Conservation (phyloP, 208 protist genomes). For the Trypanosoma platydactyli region DNA sequence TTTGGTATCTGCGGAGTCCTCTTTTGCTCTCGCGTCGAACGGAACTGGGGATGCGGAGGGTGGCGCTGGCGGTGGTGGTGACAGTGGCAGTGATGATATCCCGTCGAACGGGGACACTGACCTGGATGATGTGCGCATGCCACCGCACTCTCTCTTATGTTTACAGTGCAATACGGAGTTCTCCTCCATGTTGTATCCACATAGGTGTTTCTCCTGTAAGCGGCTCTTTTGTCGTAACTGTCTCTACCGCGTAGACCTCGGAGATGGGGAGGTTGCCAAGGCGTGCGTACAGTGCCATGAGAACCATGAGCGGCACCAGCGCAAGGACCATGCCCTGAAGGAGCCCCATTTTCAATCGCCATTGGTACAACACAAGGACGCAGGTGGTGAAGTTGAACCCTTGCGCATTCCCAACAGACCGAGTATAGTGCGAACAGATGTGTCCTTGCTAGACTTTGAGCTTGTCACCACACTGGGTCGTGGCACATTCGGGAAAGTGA, state of each 20-base stretch:
- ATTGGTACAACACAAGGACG: conserved; percentile 3
- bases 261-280: conserved; percentile 24
- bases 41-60: too few relatives aligned
- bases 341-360: neutral
- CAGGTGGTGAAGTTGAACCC: conserved; percentile 1
- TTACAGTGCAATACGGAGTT: conserved; percentile 63
- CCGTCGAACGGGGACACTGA: conserved; percentile 21
- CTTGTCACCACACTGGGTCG: conserved; percentile 88
- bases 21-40: too few relatives aligned
- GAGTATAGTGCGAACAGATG: conserved; percentile 23
- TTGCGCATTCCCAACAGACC: conserved; percentile 12
- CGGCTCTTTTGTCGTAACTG: conserved; percentile 60
- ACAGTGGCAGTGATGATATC: conserved; percentile 10
- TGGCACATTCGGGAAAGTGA: conserved; percentile 95
- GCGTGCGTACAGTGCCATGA: conserved; percentile 65
- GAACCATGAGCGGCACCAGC: conserved; percentile 50
- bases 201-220: conserved; percentile 71
- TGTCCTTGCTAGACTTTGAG: conserved; percentile 81
- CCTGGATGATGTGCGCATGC: conserved; percentile 43
- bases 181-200: conserved; percentile 54
- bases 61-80: too few relatives aligned
- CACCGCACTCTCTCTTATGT: conserved; percentile 40
- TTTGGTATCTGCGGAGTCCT: too few relatives aligned
- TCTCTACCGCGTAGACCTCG: conserved; percentile 39
- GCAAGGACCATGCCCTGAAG: conserved; percentile 17